Base-by-base conservation (phyloP, 352 stramenopile genomes). In the Pythium oligandrum region DNA sequence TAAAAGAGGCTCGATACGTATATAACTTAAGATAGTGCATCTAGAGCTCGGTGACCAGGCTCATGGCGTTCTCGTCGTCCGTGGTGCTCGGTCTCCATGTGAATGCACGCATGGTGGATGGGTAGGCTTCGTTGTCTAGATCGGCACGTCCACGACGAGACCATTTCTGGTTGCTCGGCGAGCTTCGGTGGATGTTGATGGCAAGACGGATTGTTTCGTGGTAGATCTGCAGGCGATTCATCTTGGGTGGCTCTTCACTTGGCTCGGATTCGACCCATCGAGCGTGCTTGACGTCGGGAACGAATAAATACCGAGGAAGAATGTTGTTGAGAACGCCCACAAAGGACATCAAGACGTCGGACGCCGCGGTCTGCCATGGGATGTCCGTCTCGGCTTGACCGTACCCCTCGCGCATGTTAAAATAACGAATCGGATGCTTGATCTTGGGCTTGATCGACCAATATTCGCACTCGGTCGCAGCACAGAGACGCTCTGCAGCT, bases 341-440 rank as follows among this genome's bases (percentile, higher is more conserved):
- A 4, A 83, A 53, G 38, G 75, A 82, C 48, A 68, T 12, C 53
- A 86, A 55, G 42, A 86, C 70, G 42, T 86, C 73, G 3, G 75
- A 68, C 6, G 59, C 64, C 4, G 64, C 63, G 0, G 70, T 83
- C 39, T 86, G 75, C 55, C 68, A 82, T 30, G 72, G 72, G 32
- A 86, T 76, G 43, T 61, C 53, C 4, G 45, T 55, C 31, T 12
- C 40, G 2, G 42, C 31, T 42, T 86, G 72, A 1, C 75, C 72
- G 33, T 65, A 86, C 4, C 69, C 70, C 55, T 86, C 70, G 33
- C 73, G 73, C 75, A 86, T 83, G 64, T 86, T 80, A 43, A 83
- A 86, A 42, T 82, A 75, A 37, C 52, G 51, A 48, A 86, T 80
- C 31, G 55, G 33, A 42, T 83, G 75, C 42, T 61, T 50, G 38